These are phyloP conservation scores for Neofusicoccum cordaticola DNA, from an alignment of 2,329 filamentous ascomycete species.

Conservation along the genomic window DNA sequence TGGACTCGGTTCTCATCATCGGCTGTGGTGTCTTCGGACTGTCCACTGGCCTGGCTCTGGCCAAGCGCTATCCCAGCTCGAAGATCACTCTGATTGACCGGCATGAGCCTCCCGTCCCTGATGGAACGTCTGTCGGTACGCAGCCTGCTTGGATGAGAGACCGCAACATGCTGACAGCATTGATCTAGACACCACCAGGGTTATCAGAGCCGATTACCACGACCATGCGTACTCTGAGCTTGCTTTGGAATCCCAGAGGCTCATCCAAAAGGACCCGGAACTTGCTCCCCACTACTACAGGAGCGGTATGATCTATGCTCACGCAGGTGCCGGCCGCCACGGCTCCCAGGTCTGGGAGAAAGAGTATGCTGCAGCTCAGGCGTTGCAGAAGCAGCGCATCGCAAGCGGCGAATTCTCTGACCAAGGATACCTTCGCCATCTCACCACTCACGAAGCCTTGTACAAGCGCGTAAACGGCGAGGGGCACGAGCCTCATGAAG, in stretches of 20 bases:
- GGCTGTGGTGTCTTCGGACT: slow-evolving; percentile 15
- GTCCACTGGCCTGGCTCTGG: slow-evolving; percentile 7
- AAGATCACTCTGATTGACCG: slow-evolving; percentile 7
- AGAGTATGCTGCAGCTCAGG: slow-evolving; percentile 1
- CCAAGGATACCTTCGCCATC: slow-evolving; percentile 5
- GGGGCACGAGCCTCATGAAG: background rate
- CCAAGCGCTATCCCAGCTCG: slow-evolving; percentile 1
- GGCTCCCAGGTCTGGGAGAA: slow-evolving; percentile 10
- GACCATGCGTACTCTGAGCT: slow-evolving; percentile 63
- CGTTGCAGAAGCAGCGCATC: slow-evolving; percentile 1
- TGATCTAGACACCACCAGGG: slow-evolving; percentile 26
- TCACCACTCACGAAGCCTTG: background rate
- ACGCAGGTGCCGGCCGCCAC: slow-evolving; percentile 1
- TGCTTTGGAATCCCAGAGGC: slow-evolving; percentile 63
- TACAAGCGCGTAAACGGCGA: slow-evolving; percentile 14
- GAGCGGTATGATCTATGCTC: slow-evolving; percentile 48
- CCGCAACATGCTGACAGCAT: background rate
- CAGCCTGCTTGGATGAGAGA: background rate
- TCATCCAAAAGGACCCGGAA: slow-evolving; percentile 58
- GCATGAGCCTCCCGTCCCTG: slow-evolving; percentile 14
- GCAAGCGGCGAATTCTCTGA: background rate
- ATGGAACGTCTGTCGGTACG: slow-evolving; percentile 16
- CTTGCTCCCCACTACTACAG: slow-evolving; percentile 54
- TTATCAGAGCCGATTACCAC: slow-evolving; percentile 67
- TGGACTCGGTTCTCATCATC: slow-evolving; percentile 10